Base-by-base conservation (phyloP, 768 basidiomycete genomes). In the Trametes cubensis region DNA sequence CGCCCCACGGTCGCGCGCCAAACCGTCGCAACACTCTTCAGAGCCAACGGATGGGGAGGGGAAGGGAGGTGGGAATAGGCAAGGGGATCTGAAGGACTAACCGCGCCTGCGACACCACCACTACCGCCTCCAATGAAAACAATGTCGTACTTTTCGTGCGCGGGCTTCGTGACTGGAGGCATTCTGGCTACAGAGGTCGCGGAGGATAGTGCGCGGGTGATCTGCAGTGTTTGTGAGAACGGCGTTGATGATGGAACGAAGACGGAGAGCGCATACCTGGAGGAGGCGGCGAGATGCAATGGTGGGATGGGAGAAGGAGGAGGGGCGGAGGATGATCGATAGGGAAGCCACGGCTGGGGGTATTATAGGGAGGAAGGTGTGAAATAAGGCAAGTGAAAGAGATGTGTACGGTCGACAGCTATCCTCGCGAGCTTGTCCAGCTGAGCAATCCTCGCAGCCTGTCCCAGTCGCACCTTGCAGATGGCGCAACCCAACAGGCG, bases 121-220 rank as follows among this genome's bases (percentile, higher is more conserved):
- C 92, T 95, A 39, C 97, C 97, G 62, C 94, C 95, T 54, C 95
- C 95, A 68, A 97, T 88, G 67, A 92, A 85, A 52, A 97, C 84
- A 69, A 90, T 86, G 71, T 97, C 95, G 73, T 90, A 93, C 71
- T 83, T 84, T 46, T 86, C 85, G 18, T 74, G 72, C 3, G 80
- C 84, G 18, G 89, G 86, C 68, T 80, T 85, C 56, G 84, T 79
- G 63, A 91, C 76, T 40, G 92, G 91, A 52, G 92, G 82, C 90
- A 93, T 92, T 26, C 75, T 82, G n/a, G 70, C 61, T 45, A 73
- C 67, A 14, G 77, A 5, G 21, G 52, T 55, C 15, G 52, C 58
- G 17, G 57, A 62, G n/a, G 64, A 65, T 17, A 66, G 30, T 8
- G 61, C 48, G 28, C 64, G 60, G 15, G 60, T 25, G 34, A 66